A percentile compares a stretch with the other conserved stretches of the same genome.
Evolutionary conservation across 805 yeast species (phyloP).

Genomic region (Komagataella ulmi): DNA sequence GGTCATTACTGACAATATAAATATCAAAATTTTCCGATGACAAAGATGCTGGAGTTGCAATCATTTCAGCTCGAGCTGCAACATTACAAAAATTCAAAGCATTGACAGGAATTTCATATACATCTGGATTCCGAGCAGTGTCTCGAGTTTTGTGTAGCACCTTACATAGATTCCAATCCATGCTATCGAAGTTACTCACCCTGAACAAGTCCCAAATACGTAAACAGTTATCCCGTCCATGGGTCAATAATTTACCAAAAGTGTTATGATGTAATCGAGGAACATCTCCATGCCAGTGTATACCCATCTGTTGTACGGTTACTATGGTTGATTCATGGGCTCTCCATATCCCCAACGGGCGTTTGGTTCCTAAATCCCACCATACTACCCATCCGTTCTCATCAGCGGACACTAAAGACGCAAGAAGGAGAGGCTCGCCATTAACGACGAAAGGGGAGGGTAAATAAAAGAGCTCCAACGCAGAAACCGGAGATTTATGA

Average conservation of each 20-base stretch:
- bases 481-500: constrained; percentile 5
- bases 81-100: constrained; percentile 61
- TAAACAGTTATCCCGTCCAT: constrained; percentile 50
- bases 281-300: constrained; percentile 12
- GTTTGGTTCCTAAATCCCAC: constrained; percentile 47
- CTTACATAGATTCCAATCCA: constrained; percentile 9
- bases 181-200: constrained; percentile 7
- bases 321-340: constrained; percentile 44
- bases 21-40: constrained; percentile 56
- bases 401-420: constrained; percentile 39
- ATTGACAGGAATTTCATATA: constrained; percentile 51
- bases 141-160: constrained; percentile 10
- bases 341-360: constrained; percentile 46
- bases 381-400: constrained; percentile 46
- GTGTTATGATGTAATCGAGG: constrained; percentile 10
- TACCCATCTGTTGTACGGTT: constrained; percentile 31
- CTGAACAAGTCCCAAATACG: constrained; percentile 29
- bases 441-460: constrained; percentile 7
- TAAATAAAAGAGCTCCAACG: constrained; percentile 7
- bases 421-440: background rate
- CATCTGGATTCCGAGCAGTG: constrained; percentile 10
- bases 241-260: constrained; percentile 39
- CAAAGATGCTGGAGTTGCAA: constrained; percentile 50
- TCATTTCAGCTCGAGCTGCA: constrained; percentile 15
- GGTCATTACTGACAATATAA: constrained; percentile 17